Conservation (phyloP, 345 rosid genomes). For the Dovyalis caffra region DNA sequence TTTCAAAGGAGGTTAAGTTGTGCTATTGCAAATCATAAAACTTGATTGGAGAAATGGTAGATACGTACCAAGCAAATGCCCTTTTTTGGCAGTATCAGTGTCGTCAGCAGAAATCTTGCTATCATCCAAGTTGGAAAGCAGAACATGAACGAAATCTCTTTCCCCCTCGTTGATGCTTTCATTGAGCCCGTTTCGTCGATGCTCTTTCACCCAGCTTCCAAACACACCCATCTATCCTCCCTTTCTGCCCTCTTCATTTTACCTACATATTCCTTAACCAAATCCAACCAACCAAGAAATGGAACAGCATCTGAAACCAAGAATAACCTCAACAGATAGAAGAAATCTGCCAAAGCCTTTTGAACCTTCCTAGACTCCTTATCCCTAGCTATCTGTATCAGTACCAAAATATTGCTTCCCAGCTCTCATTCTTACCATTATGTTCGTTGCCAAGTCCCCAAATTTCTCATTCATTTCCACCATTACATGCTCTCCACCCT, state of each 20-base stretch:
- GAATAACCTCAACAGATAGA: too few relatives aligned
- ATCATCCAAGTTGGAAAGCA: slow-evolving; percentile 22
- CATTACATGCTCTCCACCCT: slow-evolving; percentile 17
- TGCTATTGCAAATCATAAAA: too few relatives aligned
- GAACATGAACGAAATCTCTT: slow-evolving; percentile 25
- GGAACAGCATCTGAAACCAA: too few relatives aligned
- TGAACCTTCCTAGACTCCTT: too few relatives aligned
- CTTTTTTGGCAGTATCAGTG: slow-evolving; percentile 8
- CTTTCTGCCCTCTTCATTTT: slow-evolving; percentile 32
- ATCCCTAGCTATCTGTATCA: too few relatives aligned
- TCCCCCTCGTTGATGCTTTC: slow-evolving; percentile 12
- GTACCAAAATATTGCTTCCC: too few relatives aligned
- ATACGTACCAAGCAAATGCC: slow-evolving; percentile 28
- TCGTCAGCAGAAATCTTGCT: slow-evolving; percentile 10
- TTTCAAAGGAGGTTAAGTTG: neutral
- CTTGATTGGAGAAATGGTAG: neutral
- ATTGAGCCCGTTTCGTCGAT: slow-evolving; percentile 22
- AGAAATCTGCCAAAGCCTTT: too few relatives aligned
- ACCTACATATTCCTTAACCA: slow-evolving; percentile 18
- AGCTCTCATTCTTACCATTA: too few relatives aligned
- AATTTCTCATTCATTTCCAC: slow-evolving; percentile 29
- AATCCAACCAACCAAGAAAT: slow-evolving; percentile 41
- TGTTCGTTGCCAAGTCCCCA: slow-evolving; percentile 24
- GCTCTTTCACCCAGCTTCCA: slow-evolving; percentile 39
- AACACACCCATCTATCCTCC: slow-evolving; percentile 41